Percentiles rank a stretch among this genome's conserved stretches.
These are phyloP conservation scores for Mitragyna speciosa DNA, from an alignment of 257 asterid genomes.

Conservation along the genomic window DNA sequence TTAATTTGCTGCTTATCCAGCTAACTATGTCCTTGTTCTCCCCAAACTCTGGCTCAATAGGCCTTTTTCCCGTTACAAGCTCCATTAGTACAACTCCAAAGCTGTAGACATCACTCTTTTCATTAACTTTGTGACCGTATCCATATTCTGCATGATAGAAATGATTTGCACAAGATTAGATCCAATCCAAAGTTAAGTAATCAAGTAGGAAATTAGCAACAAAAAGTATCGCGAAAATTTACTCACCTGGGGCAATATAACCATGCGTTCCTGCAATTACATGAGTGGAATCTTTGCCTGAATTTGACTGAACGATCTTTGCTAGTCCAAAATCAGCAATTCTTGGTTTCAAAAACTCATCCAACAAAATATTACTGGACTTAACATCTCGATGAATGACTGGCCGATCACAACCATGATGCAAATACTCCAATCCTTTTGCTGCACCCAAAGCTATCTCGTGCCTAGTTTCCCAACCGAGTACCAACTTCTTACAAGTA, in stretches of 20 bases:
- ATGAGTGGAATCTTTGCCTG: slow-evolving; percentile 55
- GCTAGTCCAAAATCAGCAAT: slow-evolving; percentile 95
- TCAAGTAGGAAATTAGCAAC: not conserved
- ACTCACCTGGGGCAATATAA: slow-evolving; percentile 87
- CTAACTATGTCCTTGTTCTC: slow-evolving; percentile 67
- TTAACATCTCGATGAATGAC: slow-evolving; percentile 87
- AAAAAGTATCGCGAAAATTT: not conserved
- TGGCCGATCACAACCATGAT: slow-evolving; percentile 73
- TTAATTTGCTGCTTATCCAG: slow-evolving; percentile 73
- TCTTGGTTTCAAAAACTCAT: slow-evolving; percentile 65
- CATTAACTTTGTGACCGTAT: slow-evolving; percentile 66
- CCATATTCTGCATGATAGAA: slow-evolving; percentile 62
- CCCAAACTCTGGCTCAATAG: slow-evolving; percentile 81
- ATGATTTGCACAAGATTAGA: not conserved
- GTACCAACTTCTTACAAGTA: slow-evolving; percentile 40
- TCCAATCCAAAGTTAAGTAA: not conserved
- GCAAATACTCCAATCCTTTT: slow-evolving; percentile 81
- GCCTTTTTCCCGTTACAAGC: slow-evolving; percentile 81
- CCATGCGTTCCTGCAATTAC: slow-evolving; percentile 88
- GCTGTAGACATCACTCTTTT: slow-evolving; percentile 87
- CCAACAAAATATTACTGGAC: slow-evolving; percentile 89
- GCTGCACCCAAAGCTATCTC: slow-evolving; percentile 90
- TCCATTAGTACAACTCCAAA: slow-evolving; percentile 94
- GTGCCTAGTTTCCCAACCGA: slow-evolving; percentile 75
- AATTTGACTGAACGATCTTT: slow-evolving; percentile 50